Evolutionary conservation across 2,329 filamentous ascomycete species (phyloP).

Genomic region (Sporothrix luriei): DNA sequence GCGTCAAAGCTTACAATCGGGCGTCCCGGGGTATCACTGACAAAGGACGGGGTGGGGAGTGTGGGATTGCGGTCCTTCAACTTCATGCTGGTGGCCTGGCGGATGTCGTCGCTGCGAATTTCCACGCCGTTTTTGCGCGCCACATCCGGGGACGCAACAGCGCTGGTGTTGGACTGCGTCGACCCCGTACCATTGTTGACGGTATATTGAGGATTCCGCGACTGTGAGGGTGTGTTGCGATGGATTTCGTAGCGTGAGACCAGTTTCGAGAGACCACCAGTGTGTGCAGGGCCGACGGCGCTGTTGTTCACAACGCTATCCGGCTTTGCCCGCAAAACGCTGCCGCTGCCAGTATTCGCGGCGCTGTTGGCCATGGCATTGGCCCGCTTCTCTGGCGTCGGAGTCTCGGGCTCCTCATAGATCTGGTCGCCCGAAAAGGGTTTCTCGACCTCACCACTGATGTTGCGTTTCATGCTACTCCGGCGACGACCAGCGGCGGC

Average conservation of each 20-base stretch:
- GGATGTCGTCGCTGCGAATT: conserved; percentile 82
- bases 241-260: conserved; percentile 65
- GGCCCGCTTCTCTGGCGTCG: conserved; percentile 38
- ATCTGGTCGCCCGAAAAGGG: conserved; percentile 78
- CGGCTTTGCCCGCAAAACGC: conserved; percentile 55
- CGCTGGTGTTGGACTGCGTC: conserved; percentile 39
- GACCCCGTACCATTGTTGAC: conserved; percentile 56
- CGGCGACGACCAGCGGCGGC: conserved; percentile 52
- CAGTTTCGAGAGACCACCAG: conserved; percentile 44
- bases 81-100: conserved; percentile 85
- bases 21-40: conserved; percentile 85
- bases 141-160: conserved; percentile 45
- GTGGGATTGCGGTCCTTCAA: conserved; percentile 83
- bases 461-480: conserved; percentile 68
- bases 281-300: conserved; percentile 43
- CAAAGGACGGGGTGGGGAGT: conserved; percentile 83
- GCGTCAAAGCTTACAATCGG: conserved; percentile 97
- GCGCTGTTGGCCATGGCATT: neutral
- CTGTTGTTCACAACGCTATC: conserved; percentile 66
- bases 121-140: conserved; percentile 78
- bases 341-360: neutral
- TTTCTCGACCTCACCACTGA: conserved; percentile 67
- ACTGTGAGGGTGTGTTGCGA: conserved; percentile 79
- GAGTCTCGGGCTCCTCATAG: conserved; percentile 80
- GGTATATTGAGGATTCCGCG: conserved; percentile 77